Base-by-base conservation (phyloP, 306 rosid species). In the Purshia tridentata region DNA sequence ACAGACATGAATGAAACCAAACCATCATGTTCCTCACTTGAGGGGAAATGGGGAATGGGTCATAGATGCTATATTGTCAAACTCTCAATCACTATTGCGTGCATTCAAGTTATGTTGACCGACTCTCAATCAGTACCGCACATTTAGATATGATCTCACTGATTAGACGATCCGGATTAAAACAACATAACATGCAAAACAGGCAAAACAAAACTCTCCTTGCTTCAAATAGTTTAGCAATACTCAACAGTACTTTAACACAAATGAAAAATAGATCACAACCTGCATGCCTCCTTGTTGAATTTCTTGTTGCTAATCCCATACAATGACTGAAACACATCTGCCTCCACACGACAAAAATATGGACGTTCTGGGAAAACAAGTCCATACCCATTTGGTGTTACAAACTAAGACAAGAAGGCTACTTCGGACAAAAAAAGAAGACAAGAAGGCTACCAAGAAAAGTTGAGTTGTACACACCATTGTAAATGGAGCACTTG, bases 231-330 rank as follows among this genome's bases (percentile, higher is more conserved):
- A 29, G 35, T 29, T 29, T 29, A 29, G 2, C 35, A 29, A 29
- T 1, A 29, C 1, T 29, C 35, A 1, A 29, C 1, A 29, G 35
- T 1, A 29, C 35, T 29, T 18, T 61, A 10, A 37, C 10, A 58
- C 41, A 56, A 16, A 8, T 50, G 49, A 55, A 45, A 9, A 73
- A 49, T 63, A 55, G 10, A 68, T 61, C 16, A 39, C 53, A n/a
- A 93, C 98, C 98, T 91, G 96, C 98, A 91, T 0, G 98, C 96
- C 48, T 90, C 92, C 77, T 82, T 83, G 83, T 93, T 83, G 84
- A 93, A 89, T 45, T 79, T 84, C 83, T 86, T 88, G 82, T 84
- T 70, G 57, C 76, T 73, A 62, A 91, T 80, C 59, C 93, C 92
- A 71, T 77, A 91, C 78, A 93, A 77, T 19, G 82, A 77, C 54